Conservation (phyloP, 305 asterid genomes). For the Solanum hybrid region DNA sequence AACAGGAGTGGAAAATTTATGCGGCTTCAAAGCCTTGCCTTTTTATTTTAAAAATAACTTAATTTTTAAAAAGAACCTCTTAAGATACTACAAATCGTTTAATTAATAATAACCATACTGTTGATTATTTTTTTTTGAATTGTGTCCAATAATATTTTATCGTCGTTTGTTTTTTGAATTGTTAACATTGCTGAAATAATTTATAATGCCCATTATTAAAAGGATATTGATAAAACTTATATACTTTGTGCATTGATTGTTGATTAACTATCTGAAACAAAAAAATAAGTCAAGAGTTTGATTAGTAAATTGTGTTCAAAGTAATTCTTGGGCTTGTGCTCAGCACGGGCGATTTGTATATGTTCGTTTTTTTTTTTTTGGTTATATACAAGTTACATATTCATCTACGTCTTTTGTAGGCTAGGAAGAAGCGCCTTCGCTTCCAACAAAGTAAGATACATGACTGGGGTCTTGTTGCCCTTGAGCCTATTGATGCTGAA, state of each 20-base stretch:
- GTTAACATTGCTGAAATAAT: neutral
- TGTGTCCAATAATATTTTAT: neutral
- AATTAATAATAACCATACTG: neutral
- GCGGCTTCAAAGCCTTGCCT: neutral
- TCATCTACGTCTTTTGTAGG: constrained; percentile 31
- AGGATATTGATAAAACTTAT: neutral
- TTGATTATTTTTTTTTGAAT: neutral
- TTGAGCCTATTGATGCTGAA: constrained; percentile 96
- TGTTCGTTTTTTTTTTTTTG: neutral
- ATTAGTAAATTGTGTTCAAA: neutral
- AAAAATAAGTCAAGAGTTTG: neutral
- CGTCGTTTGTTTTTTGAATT: neutral
- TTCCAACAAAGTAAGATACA: constrained; percentile 96
- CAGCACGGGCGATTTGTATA: neutral
- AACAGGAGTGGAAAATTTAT: neutral
- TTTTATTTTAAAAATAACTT: neutral
- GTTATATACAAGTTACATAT: constrained; percentile 6
- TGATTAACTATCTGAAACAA: neutral
- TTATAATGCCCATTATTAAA: neutral
- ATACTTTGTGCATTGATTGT: neutral
- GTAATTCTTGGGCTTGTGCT: neutral
- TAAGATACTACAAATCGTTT: neutral
- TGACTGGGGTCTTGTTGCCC: constrained; percentile 95
- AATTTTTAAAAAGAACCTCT: neutral
- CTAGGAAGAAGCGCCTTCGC: constrained; percentile 83